Conservation (phyloP, 2,329 filamentous ascomycete genomes). For the Ophiostoma triangulosporum region DNA sequence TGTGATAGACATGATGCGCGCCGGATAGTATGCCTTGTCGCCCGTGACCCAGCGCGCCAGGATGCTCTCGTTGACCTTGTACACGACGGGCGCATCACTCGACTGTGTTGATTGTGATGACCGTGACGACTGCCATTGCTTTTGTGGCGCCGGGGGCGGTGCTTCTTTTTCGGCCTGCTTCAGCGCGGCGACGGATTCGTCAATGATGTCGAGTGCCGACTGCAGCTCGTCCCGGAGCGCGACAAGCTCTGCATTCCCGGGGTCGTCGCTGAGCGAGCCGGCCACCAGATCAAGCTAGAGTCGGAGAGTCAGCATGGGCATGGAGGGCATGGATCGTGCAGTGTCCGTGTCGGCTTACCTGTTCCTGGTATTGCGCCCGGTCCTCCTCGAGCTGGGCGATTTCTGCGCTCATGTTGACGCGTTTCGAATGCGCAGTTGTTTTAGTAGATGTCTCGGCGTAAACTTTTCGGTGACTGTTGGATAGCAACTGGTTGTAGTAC, state of each 20-base stretch:
- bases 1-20: slow-evolving; percentile 84
- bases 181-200: slow-evolving; percentile 70
- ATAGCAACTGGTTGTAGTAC: no score
- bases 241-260: slow-evolving; percentile 65
- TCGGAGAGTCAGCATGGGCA: neutral
- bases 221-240: slow-evolving; percentile 69
- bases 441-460: neutral
- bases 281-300: slow-evolving; percentile 62
- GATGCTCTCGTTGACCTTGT: slow-evolving; percentile 79
- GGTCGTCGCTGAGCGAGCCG: slow-evolving; percentile 63
- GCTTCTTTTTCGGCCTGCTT: slow-evolving; percentile 34
- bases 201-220: slow-evolving; percentile 64
- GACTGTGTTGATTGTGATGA: neutral
- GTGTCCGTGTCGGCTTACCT: slow-evolving; percentile 35
- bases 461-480: no score
- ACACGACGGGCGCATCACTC: slow-evolving; percentile 32
- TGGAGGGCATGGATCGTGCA: accelerated
- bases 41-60: slow-evolving; percentile 83
- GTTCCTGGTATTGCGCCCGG: slow-evolving; percentile 41
- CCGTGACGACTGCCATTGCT: slow-evolving; percentile 21
- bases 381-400: slow-evolving; percentile 33
- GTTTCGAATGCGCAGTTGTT: neutral
- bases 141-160: slow-evolving; percentile 22
- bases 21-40: slow-evolving; percentile 82
- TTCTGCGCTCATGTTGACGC: slow-evolving; percentile 22